These are phyloP conservation scores for Pterocarpus santalinus DNA, from an alignment of 306 rosid species.

Conservation along the genomic window DNA sequence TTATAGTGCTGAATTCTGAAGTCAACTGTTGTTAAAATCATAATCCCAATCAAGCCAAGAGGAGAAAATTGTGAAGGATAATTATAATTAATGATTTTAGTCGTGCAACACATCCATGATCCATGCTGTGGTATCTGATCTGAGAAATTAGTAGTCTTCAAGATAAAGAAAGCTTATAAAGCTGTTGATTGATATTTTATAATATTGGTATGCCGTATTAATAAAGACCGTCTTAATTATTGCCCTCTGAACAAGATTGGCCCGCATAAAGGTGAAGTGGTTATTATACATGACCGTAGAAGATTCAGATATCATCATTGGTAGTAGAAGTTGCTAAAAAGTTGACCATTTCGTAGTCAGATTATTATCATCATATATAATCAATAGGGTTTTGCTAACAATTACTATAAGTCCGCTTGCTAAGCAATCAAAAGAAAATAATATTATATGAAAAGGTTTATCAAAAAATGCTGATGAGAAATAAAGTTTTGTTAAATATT, in stretches of 20 bases:
- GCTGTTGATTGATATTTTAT: neutral
- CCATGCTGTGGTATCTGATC: neutral
- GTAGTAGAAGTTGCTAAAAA: too few species aligned
- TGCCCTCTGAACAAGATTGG: too few species aligned
- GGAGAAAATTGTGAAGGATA: too few species aligned
- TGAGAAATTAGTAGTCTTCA: neutral
- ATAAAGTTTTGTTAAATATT: too few species aligned
- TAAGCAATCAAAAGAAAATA: too few species aligned
- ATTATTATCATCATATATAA: too few species aligned
- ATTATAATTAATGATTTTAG: neutral
- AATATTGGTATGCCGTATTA: neutral
- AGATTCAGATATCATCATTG: too few species aligned
- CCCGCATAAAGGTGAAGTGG: too few species aligned
- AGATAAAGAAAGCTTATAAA: neutral
- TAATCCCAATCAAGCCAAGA: neutral
- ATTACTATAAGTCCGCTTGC: too few species aligned
- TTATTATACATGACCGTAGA: neutral
- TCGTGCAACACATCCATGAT: neutral
- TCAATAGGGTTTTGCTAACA: too few species aligned
- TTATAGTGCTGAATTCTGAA: neutral
- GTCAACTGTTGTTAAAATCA: neutral
- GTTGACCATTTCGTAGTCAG: neutral
- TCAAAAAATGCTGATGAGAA: too few species aligned
- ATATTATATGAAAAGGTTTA: too few species aligned
- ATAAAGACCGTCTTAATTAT: neutral